phyloP scores from a whole-genome alignment of 495 filamentous ascomycete species.

The Astrothelium subdiscretum region DNA sequence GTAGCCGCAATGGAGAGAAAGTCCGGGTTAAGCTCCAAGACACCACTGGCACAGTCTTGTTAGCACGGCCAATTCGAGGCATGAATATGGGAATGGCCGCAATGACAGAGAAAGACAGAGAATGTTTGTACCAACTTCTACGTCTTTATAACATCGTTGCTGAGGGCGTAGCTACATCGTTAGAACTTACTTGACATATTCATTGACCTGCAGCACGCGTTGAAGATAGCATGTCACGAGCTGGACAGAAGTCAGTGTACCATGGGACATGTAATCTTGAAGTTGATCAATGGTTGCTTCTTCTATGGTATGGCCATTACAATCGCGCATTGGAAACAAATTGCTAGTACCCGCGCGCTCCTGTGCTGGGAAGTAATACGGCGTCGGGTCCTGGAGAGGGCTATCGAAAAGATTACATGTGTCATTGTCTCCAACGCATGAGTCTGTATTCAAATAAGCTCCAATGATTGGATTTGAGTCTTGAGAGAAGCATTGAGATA shows the following conservation, averaged over 20 bases:
- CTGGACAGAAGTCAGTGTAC: slow-evolving; percentile 37
- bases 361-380: slow-evolving; percentile 34
- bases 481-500: neutral
- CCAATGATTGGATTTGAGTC: neutral
- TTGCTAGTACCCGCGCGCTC: slow-evolving; percentile 21
- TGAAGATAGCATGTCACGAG: slow-evolving; percentile 43
- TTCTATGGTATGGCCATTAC: slow-evolving; percentile 49
- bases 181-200: slow-evolving; percentile 44
- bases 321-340: slow-evolving; percentile 48
- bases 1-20: slow-evolving; percentile 42
- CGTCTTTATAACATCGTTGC: neutral
- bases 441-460: neutral
- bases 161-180: neutral
- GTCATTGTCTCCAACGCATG: neutral
- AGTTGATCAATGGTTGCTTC: slow-evolving; percentile 50
- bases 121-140: too few species aligned
- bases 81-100: neutral
- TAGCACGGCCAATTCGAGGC: neutral
- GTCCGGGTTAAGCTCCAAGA: slow-evolving; percentile 54
- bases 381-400: neutral
- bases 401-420: neutral
- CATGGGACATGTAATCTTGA: slow-evolving; percentile 32
- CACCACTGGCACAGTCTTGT: slow-evolving; percentile 26
- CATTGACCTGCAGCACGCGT: slow-evolving; percentile 41
- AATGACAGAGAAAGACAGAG: neutral